Conservation (phyloP, 1,139 yeast genomes). For the Pneumocystis oryctolagi region DNA sequence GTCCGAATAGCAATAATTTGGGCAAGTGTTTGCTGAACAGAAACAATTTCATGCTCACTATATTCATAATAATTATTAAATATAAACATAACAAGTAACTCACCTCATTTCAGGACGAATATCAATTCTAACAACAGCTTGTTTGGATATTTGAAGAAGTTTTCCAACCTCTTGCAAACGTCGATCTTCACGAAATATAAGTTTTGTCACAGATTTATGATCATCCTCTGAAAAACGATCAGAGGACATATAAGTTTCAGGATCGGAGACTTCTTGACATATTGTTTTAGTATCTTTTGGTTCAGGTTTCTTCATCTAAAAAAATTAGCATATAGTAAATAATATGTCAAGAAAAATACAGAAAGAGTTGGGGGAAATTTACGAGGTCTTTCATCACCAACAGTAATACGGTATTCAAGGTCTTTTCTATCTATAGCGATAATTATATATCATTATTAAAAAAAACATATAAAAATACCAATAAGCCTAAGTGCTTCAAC, state of each 20-base stretch:
- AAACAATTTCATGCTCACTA: conserved; percentile 45
- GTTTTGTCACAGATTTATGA: conserved; percentile 20
- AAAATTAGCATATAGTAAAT: conserved; percentile 18
- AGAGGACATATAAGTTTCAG: conserved; percentile 22
- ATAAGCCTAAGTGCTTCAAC: conserved; percentile 40
- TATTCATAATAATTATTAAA: conserved; percentile 27
- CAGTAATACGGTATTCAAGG: neutral
- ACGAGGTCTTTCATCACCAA: neutral
- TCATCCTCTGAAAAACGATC: conserved; percentile 28
- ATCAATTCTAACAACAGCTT: conserved; percentile 29
- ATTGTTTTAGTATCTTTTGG: conserved; percentile 11
- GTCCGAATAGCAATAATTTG: conserved; percentile 55
- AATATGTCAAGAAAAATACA: conserved; percentile 42
- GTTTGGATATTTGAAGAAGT: conserved; percentile 52
- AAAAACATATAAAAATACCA: conserved; percentile 23
- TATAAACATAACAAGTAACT: conserved; percentile 15
- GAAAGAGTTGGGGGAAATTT: conserved; percentile 1
- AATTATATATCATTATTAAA: neutral
- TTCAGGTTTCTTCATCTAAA: conserved; percentile 3
- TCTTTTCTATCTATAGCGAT: neutral
- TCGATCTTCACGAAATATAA: conserved; percentile 64
- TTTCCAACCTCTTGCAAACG: conserved; percentile 65
- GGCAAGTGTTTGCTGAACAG: conserved; percentile 50
- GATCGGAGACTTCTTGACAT: conserved; percentile 4
- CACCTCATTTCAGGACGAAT: conserved; percentile 6